Conservation (phyloP, 345 rosid genomes). For the Salix koriyanagi region DNA sequence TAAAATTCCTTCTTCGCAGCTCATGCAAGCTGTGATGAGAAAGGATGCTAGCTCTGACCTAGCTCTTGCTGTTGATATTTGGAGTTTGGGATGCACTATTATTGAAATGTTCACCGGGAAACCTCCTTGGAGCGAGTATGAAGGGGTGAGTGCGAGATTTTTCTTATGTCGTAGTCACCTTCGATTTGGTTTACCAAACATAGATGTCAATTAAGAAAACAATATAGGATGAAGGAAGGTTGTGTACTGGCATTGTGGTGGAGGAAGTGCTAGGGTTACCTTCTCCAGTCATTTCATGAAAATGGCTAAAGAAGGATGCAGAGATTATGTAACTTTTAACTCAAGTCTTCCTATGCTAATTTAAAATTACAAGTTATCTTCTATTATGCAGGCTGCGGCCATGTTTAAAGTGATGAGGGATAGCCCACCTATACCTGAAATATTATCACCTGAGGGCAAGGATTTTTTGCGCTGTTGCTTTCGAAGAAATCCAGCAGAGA, state of each 20-base stretch:
- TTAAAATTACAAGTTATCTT: not conserved
- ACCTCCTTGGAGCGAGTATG: conserved; percentile 96
- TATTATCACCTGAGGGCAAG: conserved; percentile 76
- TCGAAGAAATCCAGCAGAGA: conserved; percentile 79
- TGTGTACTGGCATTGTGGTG: not conserved
- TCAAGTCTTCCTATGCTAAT: not conserved
- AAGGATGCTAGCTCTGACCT: conserved; percentile 69
- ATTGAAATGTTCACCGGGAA: conserved; percentile 95
- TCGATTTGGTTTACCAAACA: not conserved
- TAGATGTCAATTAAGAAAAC: not conserved
- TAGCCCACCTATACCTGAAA: conserved; percentile 73
- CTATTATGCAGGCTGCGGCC: conserved; percentile 73
- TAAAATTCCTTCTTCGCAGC: conserved; percentile 40
- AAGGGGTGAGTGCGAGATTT: conserved; percentile 66
- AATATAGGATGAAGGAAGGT: not conserved
- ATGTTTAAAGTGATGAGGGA: conserved; percentile 89
- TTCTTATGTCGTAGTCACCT: not conserved
- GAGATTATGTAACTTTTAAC: not conserved
- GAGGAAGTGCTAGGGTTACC: not conserved
- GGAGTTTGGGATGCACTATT: conserved; percentile 98
- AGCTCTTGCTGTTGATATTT: conserved; percentile 92
- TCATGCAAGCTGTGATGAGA: conserved; percentile 87
- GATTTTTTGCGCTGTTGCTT: conserved; percentile 82
- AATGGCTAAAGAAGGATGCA: not conserved
- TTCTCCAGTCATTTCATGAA: not conserved